phyloP scores from a whole-genome alignment of 2,329 filamentous ascomycete species.

The Raffaelea arxii region DNA sequence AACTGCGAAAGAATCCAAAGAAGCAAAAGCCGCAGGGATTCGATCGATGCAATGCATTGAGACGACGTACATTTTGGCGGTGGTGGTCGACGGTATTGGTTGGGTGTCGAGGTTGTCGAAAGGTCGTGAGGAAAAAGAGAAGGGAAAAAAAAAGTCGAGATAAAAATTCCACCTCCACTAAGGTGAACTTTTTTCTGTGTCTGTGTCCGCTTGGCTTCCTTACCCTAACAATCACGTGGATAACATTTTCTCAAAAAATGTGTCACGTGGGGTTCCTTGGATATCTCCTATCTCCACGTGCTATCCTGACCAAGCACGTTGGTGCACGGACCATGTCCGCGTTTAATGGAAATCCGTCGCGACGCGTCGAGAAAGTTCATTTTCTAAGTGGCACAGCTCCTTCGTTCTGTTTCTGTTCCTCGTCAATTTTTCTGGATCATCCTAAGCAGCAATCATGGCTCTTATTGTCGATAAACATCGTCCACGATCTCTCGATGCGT shows the following conservation, averaged over 20 bases:
- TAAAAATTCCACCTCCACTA: background rate
- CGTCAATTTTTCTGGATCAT: background rate
- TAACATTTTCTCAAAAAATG: too few relatives aligned
- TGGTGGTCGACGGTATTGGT: background rate
- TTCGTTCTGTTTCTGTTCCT: background rate
- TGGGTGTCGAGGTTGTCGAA: conserved; percentile 1
- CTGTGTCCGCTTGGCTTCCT: background rate
- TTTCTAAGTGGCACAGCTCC: background rate
- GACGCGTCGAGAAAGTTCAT: background rate
- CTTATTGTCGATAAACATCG: conserved; percentile 64
- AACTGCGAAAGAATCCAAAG: background rate
- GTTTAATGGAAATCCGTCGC: background rate
- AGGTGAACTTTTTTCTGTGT: conserved; percentile 7
- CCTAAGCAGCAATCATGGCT: conserved; percentile 37
- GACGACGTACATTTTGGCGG: conserved; percentile 5
- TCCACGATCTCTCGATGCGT: conserved; percentile 62
- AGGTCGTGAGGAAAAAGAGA: background rate
- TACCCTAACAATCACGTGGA: background rate
- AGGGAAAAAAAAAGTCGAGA: background rate
- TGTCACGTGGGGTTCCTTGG: too few relatives aligned
- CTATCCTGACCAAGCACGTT: background rate
- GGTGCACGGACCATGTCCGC: conserved; percentile 1
- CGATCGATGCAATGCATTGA: background rate
- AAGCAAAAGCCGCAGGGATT: background rate
- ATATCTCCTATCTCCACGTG: background rate